These are phyloP conservation scores for Taxawa tesnikishii DNA, from an alignment of 2,329 filamentous ascomycete genomes.

Conservation along the genomic window DNA sequence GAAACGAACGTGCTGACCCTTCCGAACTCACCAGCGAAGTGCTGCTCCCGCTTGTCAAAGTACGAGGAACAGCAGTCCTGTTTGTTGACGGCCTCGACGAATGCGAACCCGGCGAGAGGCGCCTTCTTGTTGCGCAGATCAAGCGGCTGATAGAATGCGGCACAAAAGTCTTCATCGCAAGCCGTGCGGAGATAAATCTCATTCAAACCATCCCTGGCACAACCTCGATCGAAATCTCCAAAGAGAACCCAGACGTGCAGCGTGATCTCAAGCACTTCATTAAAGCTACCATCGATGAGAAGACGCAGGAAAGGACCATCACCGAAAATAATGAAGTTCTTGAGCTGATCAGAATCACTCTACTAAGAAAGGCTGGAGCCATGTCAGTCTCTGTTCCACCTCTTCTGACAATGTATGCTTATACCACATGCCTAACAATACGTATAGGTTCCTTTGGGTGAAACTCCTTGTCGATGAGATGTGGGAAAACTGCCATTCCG, in stretches of 20 bases:
- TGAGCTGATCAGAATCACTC: neutral
- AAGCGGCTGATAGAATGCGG: neutral
- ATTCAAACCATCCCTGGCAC: neutral
- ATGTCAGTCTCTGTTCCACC: neutral
- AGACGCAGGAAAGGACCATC: neutral
- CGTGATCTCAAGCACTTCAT: neutral
- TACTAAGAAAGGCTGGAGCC: conserved; percentile 1
- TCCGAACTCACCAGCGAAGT: conserved; percentile 1
- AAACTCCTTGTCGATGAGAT: conserved; percentile 4
- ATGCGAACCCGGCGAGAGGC: conserved; percentile 1
- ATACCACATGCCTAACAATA: neutral
- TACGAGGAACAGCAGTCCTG: neutral
- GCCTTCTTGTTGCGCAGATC: too few species aligned
- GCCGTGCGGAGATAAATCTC: neutral
- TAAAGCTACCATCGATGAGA: neutral
- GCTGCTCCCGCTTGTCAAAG: neutral
- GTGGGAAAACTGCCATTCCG: conserved; percentile 2
- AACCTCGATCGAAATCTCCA: neutral
- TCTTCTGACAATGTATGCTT: neutral
- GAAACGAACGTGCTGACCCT: neutral
- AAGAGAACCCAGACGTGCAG: neutral
- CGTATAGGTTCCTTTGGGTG: conserved; percentile 5
- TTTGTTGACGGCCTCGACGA: conserved; percentile 6
- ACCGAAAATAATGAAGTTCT: neutral
- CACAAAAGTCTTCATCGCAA: neutral